phyloP scores from a whole-genome alignment of 2,329 filamentous ascomycete genomes.

The Rutstroemia sydowiana region DNA sequence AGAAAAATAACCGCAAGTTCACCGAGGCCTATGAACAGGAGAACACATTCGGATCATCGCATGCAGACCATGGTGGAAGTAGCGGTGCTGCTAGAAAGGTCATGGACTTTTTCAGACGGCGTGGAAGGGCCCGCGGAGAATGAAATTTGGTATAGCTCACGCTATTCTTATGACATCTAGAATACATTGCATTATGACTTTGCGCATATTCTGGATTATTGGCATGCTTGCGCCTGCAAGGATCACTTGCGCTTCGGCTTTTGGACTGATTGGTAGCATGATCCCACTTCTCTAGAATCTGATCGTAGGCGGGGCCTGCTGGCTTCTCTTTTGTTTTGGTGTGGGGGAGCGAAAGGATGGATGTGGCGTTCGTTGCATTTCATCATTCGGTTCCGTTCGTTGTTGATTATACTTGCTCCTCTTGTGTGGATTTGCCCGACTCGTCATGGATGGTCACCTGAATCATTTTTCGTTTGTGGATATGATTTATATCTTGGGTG shows the following conservation, averaged over 20 bases:
- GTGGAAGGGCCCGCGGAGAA: constrained; percentile 56
- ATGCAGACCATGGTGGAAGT: constrained; percentile 65
- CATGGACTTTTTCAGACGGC: constrained; percentile 95
- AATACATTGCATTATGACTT: neutral
- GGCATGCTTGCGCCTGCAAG: neutral
- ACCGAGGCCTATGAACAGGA: constrained; percentile 81
- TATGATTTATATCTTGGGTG: neutral
- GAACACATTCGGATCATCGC: constrained; percentile 48
- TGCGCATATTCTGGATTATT: constrained; percentile 2
- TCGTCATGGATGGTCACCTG: neutral
- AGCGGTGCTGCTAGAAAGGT: constrained; percentile 84
- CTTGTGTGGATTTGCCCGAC: neutral
- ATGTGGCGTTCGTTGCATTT: neutral
- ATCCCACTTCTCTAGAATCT: neutral
- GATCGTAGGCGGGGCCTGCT: neutral
- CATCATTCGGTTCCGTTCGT: neutral
- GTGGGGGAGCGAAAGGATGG: neutral
- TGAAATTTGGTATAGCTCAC: constrained; percentile 3
- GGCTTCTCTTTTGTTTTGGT: neutral
- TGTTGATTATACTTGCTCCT: neutral
- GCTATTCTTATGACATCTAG: neutral
- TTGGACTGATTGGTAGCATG: neutral
- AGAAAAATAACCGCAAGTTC: constrained; percentile 82
- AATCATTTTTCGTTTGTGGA: neutral
- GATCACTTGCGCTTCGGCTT: neutral